These are phyloP conservation scores for Leucogyrophana mollusca DNA, from an alignment of 768 basidiomycete genomes.

Conservation along the genomic window DNA sequence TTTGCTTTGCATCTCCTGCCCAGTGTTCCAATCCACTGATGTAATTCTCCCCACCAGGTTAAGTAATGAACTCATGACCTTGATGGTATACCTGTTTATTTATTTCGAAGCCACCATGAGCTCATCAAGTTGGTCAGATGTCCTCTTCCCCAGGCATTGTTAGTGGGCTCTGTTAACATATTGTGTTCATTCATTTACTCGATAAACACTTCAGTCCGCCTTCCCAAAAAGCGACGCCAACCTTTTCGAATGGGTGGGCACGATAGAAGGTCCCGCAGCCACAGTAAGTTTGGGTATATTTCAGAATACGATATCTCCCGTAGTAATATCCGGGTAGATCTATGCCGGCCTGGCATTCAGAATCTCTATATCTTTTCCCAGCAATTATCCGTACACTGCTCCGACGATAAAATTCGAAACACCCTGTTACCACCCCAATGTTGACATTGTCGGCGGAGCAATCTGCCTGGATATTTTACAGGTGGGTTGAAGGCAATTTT, in stretches of 20 bases:
- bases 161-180: slow-evolving; percentile 25
- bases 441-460: slow-evolving; percentile 72
- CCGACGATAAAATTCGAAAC: slow-evolving; percentile 87
- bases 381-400: slow-evolving; percentile 86
- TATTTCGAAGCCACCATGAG: slow-evolving; percentile 11
- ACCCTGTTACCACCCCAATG: slow-evolving; percentile 90
- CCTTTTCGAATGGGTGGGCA: slow-evolving; percentile 88
- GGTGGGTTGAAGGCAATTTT: slow-evolving; percentile 35
- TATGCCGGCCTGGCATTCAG: slow-evolving; percentile 81
- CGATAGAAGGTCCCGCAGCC: slow-evolving; percentile 77
- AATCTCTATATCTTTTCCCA: slow-evolving; percentile 81
- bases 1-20: slow-evolving; percentile 20
- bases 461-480: slow-evolving; percentile 90
- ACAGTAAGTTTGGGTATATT: slow-evolving; percentile 49
- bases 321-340: slow-evolving; percentile 41
- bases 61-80: slow-evolving; percentile 81
- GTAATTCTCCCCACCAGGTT: slow-evolving; percentile 44
- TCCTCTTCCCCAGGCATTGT: slow-evolving; percentile 88
- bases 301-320: slow-evolving; percentile 5
- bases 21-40: slow-evolving; percentile 6
- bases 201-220: slow-evolving; percentile 59
- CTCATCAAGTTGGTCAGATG: slow-evolving; percentile 53
- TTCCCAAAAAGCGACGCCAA: slow-evolving; percentile 87
- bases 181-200: not conserved
- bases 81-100: slow-evolving; percentile 60